Evolutionary conservation across 352 stramenopile species (phyloP).

Genomic region (Hyaloperonospora brassicae): DNA sequence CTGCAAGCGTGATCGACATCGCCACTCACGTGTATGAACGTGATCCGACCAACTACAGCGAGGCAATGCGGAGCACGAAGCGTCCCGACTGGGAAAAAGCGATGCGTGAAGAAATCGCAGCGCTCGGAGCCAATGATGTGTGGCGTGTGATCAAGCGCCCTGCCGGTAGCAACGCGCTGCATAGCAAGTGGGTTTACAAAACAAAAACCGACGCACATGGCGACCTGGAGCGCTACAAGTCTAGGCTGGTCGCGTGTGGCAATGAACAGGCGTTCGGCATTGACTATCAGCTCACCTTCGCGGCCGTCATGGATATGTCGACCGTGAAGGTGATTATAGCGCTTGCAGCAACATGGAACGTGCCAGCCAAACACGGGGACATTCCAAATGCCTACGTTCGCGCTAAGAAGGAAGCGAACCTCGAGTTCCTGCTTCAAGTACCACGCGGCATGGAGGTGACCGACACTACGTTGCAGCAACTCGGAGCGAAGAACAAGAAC

Average conservation of each 20-base stretch:
- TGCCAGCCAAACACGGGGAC: background rate
- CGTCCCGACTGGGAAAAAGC: no score
- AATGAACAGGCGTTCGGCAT: conserved; percentile 19
- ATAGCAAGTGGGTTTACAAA: conserved; percentile 15
- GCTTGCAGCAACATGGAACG: background rate
- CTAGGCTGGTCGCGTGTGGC: conserved; percentile 1
- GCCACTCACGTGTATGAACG: no score
- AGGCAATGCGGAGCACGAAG: no score
- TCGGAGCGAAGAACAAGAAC: background rate
- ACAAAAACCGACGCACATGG: conserved; percentile 9
- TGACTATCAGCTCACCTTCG: conserved; percentile 1
- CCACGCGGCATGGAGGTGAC: conserved; percentile 13
- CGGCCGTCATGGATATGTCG: conserved; percentile 6
- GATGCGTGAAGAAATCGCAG: no score
- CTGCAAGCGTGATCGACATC: background rate
- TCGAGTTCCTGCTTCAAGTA: conserved; percentile 6
- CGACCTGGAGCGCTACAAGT: conserved; percentile 17
- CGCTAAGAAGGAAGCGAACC: background rate
- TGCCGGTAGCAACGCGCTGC: conserved; percentile 1
- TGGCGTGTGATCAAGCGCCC: background rate
- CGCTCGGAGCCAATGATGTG: background rate
- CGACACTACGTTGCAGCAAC: background rate
- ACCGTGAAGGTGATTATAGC: conserved; percentile 7
- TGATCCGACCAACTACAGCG: no score
- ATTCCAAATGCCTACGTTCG: background rate